These are phyloP conservation scores for Cladosporium oxysporum DNA, from an alignment of 2,329 filamentous ascomycete genomes.

Conservation along the genomic window DNA sequence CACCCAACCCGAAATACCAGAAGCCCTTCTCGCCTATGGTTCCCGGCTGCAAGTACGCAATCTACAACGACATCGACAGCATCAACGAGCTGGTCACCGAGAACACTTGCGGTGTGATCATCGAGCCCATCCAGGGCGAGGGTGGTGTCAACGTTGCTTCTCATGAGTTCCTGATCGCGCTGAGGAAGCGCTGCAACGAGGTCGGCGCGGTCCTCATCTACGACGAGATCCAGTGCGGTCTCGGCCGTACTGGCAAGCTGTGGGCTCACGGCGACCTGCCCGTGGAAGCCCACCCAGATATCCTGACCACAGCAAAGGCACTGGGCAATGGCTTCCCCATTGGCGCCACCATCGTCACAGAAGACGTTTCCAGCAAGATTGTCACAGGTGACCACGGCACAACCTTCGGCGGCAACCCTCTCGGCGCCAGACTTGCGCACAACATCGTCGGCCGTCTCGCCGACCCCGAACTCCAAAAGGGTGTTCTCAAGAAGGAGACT, in stretches of 20 bases:
- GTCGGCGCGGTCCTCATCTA: constrained; percentile 89
- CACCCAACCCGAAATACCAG: constrained; percentile 97
- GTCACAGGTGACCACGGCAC: constrained; percentile 85
- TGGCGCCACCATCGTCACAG: constrained; percentile 72
- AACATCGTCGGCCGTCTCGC: constrained; percentile 79
- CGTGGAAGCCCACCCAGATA: constrained; percentile 82
- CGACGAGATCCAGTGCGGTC: constrained; percentile 96
- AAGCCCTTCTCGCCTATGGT: constrained; percentile 93
- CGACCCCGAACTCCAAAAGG: constrained; percentile 67
- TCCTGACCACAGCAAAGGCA: constrained; percentile 92
- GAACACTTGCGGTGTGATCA: constrained; percentile 87
- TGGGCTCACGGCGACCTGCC: constrained; percentile 84
- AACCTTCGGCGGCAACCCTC: constrained; percentile 89
- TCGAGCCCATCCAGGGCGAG: constrained; percentile 97
- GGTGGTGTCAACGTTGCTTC: constrained; percentile 85
- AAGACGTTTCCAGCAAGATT: constrained; percentile 68
- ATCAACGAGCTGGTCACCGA: constrained; percentile 76
- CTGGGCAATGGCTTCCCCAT: constrained; percentile 96
- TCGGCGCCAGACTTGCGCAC: constrained; percentile 81
- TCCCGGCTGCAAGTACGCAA: constrained; percentile 85
- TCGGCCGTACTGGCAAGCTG: constrained; percentile 80
- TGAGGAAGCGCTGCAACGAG: constrained; percentile 81
- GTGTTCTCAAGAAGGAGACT: constrained; percentile 68
- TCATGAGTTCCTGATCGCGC: constrained; percentile 77
- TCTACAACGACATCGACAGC: constrained; percentile 75